Evolutionary conservation across 176 grass and related monocot genomes (phyloP).

Genomic region (Coix lacrymajobi): DNA sequence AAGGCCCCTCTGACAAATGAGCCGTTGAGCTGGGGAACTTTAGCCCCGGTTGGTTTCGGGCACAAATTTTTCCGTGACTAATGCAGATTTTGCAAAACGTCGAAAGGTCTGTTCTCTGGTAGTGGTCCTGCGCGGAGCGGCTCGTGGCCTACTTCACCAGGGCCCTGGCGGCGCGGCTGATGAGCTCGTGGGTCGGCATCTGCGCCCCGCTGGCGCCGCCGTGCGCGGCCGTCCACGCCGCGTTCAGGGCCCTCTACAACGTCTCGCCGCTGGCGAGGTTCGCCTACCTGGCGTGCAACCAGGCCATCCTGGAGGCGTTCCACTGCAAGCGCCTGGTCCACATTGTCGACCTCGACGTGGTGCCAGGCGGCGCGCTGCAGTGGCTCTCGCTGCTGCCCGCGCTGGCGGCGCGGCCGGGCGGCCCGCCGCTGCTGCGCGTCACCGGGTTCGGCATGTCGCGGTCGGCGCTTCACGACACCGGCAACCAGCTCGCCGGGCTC

Average conservation of each 20-base stretch:
- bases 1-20: too few relatives aligned
- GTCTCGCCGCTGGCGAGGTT: slow-evolving; percentile 31
- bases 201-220: slow-evolving; percentile 10
- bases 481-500: slow-evolving; percentile 43
- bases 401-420: slow-evolving; percentile 23
- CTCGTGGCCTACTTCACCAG: slow-evolving; percentile 57
- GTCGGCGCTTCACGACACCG: slow-evolving; percentile 28
- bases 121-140: slow-evolving; percentile 45
- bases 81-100: too few relatives aligned
- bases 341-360: slow-evolving; percentile 49
- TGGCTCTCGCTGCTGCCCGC: slow-evolving; percentile 51
- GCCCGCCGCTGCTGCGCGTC: slow-evolving; percentile 32
- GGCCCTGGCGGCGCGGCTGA: slow-evolving; percentile 39
- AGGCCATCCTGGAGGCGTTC: slow-evolving; percentile 38
- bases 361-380: slow-evolving; percentile 49
- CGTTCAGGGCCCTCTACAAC: slow-evolving; percentile 50
- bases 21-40: too few relatives aligned
- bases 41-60: too few relatives aligned
- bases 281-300: slow-evolving; percentile 40
- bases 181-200: slow-evolving; percentile 49
- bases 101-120: too few relatives aligned
- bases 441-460: slow-evolving; percentile 37
- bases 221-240: slow-evolving; percentile 24
- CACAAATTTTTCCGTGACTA: too few relatives aligned
- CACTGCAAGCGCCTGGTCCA: slow-evolving; percentile 27